Evolutionary conservation across 139 green algal species (phyloP).

Genomic region (Spirogloea muscicola): DNA sequence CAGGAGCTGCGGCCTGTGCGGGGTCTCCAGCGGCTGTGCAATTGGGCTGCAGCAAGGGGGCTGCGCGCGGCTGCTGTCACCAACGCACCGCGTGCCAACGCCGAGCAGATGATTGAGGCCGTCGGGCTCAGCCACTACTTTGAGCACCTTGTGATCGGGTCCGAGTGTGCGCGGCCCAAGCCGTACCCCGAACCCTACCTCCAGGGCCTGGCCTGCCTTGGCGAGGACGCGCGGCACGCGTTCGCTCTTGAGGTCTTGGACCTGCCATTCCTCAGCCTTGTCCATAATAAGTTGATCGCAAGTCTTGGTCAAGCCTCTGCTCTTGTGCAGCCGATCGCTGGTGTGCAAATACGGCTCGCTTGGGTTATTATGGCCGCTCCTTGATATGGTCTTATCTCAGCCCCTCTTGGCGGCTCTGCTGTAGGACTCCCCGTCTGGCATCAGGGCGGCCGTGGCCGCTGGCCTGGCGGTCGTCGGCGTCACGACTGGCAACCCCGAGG

Average conservation of each 20-base stretch:
- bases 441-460: no score
- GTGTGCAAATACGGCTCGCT: no score
- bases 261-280: not conserved
- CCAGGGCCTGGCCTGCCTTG: conserved; percentile 55
- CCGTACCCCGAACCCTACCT: conserved; percentile 74
- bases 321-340: no score
- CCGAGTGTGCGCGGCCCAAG: conserved; percentile 66
- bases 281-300: conserved; percentile 2
- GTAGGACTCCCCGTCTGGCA: no score
- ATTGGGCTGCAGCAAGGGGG: conserved; percentile 52
- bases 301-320: not conserved
- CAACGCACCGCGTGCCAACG: conserved; percentile 72
- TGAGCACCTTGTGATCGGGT: conserved; percentile 52
- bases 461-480: no score
- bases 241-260: conserved; percentile 36
- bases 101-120: conserved; percentile 66
- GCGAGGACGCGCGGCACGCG: conserved; percentile 36
- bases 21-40: conserved; percentile 63
- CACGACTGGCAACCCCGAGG: no score
- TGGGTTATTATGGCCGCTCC: no score
- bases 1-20: no score
- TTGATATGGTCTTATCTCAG: no score
- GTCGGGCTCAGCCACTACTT: conserved; percentile 65
- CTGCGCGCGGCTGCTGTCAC: conserved; percentile 68
- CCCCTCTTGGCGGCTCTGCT: no score